These are phyloP conservation scores for Coffea canephora DNA, from an alignment of 257 asterid species.

Conservation along the genomic window DNA sequence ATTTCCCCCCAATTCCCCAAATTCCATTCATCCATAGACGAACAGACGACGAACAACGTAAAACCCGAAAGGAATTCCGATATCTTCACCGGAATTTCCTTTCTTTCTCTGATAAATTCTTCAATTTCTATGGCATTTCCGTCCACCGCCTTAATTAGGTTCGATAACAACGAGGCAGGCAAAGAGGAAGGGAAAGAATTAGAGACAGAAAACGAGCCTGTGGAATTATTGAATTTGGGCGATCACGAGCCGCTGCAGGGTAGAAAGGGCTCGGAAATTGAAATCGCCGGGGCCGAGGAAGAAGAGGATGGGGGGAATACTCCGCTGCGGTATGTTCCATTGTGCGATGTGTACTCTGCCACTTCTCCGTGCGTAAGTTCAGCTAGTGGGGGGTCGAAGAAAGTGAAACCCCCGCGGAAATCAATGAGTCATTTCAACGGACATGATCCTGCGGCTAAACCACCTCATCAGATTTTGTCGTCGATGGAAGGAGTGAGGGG, in stretches of 20 bases:
- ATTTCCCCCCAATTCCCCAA: slow-evolving; percentile 6
- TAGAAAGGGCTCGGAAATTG: neutral
- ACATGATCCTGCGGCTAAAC: slow-evolving; percentile 20
- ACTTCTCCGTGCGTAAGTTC: slow-evolving; percentile 70
- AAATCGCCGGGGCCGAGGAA: slow-evolving; percentile 28
- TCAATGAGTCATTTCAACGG: slow-evolving; percentile 30
- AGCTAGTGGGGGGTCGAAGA: slow-evolving; percentile 66
- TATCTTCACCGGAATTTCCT: neutral
- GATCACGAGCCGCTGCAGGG: neutral
- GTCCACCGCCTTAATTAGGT: slow-evolving; percentile 26
- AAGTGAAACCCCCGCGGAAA: slow-evolving; percentile 69
- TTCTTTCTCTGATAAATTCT: neutral
- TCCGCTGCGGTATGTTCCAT: slow-evolving; percentile 64
- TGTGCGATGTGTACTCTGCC: slow-evolving; percentile 90
- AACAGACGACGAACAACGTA: slow-evolving; percentile 1
- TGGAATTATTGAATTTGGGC: slow-evolving; percentile 3
- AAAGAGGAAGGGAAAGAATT: neutral
- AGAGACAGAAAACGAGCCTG: neutral
- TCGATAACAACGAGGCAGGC: neutral
- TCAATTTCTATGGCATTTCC: slow-evolving; percentile 45
- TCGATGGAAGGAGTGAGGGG: slow-evolving; percentile 1
- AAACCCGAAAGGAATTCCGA: neutral
- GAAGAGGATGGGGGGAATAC: slow-evolving; percentile 43
- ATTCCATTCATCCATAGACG: slow-evolving; percentile 6
- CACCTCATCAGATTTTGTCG: neutral